Conservation (phyloP, 805 yeast genomes). For the Ogataea nonfermentans region DNA sequence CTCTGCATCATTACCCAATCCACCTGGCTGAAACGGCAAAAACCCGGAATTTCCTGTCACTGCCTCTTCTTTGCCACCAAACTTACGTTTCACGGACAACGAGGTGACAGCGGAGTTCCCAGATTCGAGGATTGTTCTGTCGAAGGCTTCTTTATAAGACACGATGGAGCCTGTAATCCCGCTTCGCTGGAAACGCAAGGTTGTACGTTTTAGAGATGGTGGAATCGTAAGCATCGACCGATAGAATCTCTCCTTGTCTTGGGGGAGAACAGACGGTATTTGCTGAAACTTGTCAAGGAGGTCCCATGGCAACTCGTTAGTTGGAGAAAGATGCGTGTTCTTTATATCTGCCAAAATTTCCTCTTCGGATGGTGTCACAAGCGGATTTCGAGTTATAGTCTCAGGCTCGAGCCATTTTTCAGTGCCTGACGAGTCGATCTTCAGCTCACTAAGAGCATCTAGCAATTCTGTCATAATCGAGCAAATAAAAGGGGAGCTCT, state of each 20-base stretch:
- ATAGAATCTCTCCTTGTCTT: conserved; percentile 34
- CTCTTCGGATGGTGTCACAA: conserved; percentile 10
- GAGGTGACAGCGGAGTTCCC: conserved; percentile 64
- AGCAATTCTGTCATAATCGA: conserved; percentile 1
- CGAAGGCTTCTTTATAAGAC: conserved; percentile 33
- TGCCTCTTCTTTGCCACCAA: conserved; percentile 58
- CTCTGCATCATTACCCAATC: conserved; percentile 35
- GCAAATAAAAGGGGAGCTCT: too few relatives aligned
- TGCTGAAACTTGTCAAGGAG: conserved; percentile 68
- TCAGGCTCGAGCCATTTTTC: conserved; percentile 21
- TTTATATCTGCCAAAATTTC: conserved; percentile 26
- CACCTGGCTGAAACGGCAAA: conserved; percentile 94
- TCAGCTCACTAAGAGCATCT: conserved; percentile 12
- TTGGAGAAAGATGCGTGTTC: conserved; percentile 58
- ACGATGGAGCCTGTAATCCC: conserved; percentile 50
- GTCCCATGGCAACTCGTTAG: conserved; percentile 62
- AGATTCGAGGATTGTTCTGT: conserved; percentile 38
- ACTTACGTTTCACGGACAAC: conserved; percentile 66
- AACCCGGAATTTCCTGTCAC: conserved; percentile 69
- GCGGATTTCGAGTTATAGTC: conserved; percentile 11
- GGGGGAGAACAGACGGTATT: conserved; percentile 39
- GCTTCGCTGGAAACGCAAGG: conserved; percentile 62
- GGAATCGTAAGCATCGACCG: conserved; percentile 58
- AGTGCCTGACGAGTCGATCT: background rate
- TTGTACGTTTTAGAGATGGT: conserved; percentile 56